Percentiles rank a stretch among this genome's conserved stretches.
Conservation (phyloP, 139 green algal species). For the Limnomonas spitsbergensis region DNA sequence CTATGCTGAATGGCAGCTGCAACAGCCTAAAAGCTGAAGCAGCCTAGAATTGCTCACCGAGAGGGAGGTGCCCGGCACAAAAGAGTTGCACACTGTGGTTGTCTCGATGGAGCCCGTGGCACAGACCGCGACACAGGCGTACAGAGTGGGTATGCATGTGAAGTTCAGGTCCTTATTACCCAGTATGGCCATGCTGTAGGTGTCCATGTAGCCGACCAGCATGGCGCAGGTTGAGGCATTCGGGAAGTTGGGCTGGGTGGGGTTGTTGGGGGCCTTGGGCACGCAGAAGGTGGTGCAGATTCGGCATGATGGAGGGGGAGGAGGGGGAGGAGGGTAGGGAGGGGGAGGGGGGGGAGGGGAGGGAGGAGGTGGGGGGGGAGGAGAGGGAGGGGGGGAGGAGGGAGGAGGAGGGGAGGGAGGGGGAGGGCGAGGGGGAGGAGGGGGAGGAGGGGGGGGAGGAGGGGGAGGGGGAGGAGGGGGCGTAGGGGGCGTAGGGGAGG, state of each 20-base stretch:
- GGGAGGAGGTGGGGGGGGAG: background rate
- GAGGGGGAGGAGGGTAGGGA: background rate
- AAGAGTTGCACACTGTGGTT: background rate
- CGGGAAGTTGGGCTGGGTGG: background rate
- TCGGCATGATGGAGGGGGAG: background rate
- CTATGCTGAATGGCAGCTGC: background rate
- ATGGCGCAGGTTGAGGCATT: background rate
- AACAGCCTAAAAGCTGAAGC: background rate
- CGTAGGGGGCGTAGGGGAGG: background rate
- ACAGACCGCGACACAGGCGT: background rate
- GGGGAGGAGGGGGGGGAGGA: background rate
- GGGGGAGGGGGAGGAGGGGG: background rate
- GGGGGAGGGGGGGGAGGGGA: background rate
- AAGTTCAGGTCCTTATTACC: background rate
- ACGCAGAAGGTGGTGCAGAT: conserved; percentile 7
- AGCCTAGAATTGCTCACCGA: background rate
- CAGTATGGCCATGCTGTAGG: background rate
- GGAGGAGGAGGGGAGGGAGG: background rate
- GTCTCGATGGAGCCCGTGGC: background rate
- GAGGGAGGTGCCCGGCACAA: background rate
- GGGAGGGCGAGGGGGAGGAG: background rate
- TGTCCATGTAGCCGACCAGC: background rate
- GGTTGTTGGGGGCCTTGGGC: background rate
- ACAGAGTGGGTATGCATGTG: background rate
- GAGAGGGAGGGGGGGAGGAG: background rate